These are phyloP conservation scores for Moringa oleifera DNA, from an alignment of 345 rosid species.

Conservation along the genomic window DNA sequence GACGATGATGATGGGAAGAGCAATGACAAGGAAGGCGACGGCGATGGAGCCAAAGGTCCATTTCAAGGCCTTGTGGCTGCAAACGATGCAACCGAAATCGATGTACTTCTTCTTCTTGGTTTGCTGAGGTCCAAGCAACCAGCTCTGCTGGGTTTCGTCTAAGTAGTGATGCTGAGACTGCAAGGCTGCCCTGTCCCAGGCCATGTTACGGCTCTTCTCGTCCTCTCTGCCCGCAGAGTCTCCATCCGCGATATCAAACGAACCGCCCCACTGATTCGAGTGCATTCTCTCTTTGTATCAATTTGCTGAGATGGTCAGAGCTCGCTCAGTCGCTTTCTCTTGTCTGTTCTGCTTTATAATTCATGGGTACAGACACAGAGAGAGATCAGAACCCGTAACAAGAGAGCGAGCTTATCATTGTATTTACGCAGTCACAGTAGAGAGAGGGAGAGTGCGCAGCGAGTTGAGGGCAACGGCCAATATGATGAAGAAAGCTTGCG, in stretches of 20 bases:
- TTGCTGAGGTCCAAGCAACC: slow-evolving; percentile 56
- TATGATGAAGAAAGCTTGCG: too few relatives aligned
- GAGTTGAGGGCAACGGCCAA: too few relatives aligned
- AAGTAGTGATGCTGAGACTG: slow-evolving; percentile 30
- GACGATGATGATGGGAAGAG: slow-evolving; percentile 55
- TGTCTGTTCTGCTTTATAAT: too few relatives aligned
- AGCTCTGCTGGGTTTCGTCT: slow-evolving; percentile 84
- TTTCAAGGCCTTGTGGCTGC: slow-evolving; percentile 46
- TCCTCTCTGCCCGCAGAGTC: slow-evolving; percentile 24
- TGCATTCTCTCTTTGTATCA: slow-evolving; percentile 38
- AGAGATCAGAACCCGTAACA: too few relatives aligned
- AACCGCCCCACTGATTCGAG: slow-evolving; percentile 74
- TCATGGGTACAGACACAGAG: background rate
- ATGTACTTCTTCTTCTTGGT: slow-evolving; percentile 62
- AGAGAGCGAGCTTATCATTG: too few relatives aligned
- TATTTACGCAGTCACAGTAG: too few relatives aligned
- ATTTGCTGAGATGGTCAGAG: too few relatives aligned
- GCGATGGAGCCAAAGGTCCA: slow-evolving; percentile 41
- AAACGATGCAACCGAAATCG: slow-evolving; percentile 67
- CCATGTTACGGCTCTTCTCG: slow-evolving; percentile 34
- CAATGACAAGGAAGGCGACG: slow-evolving; percentile 52
- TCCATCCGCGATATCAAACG: slow-evolving; percentile 41
- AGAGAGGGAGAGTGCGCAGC: too few relatives aligned
- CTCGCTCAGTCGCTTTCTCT: too few relatives aligned
- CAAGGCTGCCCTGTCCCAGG: slow-evolving; percentile 56